Percentiles rank a stretch among this genome's conserved stretches.
These are phyloP conservation scores for Citrus trifoliata DNA, from an alignment of 345 rosid genomes.

Conservation along the genomic window DNA sequence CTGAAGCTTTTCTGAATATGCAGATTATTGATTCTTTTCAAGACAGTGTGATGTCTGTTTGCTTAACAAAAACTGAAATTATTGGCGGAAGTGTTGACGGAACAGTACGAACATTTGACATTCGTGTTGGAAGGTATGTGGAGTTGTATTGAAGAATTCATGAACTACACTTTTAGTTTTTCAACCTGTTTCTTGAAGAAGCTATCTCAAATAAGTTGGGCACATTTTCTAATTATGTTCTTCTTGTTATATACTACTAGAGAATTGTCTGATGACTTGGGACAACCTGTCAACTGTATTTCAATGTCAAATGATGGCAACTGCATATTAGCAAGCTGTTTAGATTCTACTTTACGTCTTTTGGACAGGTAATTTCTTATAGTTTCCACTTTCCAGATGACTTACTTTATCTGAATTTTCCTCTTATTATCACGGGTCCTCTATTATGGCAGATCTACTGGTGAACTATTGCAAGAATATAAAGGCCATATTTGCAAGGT, in stretches of 20 bases:
- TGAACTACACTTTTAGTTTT: background rate
- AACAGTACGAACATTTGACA: slow-evolving; percentile 94
- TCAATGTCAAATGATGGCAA: slow-evolving; percentile 88
- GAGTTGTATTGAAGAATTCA: background rate
- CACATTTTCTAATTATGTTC: background rate
- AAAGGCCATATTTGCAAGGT: slow-evolving; percentile 94
- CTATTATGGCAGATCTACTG: slow-evolving; percentile 53
- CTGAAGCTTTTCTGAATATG: slow-evolving; percentile 1
- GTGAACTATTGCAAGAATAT: slow-evolving; percentile 90
- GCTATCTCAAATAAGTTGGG: background rate
- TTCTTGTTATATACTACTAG: slow-evolving; percentile 27
- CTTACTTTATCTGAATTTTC: background rate
- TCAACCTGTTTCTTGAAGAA: background rate
- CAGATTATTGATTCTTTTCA: slow-evolving; percentile 80
- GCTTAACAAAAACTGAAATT: slow-evolving; percentile 85
- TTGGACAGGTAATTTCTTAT: slow-evolving; percentile 59
- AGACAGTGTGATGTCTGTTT: slow-evolving; percentile 96
- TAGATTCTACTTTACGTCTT: slow-evolving; percentile 84
- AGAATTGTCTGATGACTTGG: slow-evolving; percentile 84
- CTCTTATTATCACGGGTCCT: slow-evolving; percentile 6
- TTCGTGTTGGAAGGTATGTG: slow-evolving; percentile 84
- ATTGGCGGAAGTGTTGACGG: slow-evolving; percentile 98
- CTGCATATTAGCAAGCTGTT: slow-evolving; percentile 84
- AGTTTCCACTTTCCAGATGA: background rate
- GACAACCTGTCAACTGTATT: slow-evolving; percentile 95